phyloP scores from a whole-genome alignment of 1,139 yeast genomes.

The Blastobotrys malaysiensis region DNA sequence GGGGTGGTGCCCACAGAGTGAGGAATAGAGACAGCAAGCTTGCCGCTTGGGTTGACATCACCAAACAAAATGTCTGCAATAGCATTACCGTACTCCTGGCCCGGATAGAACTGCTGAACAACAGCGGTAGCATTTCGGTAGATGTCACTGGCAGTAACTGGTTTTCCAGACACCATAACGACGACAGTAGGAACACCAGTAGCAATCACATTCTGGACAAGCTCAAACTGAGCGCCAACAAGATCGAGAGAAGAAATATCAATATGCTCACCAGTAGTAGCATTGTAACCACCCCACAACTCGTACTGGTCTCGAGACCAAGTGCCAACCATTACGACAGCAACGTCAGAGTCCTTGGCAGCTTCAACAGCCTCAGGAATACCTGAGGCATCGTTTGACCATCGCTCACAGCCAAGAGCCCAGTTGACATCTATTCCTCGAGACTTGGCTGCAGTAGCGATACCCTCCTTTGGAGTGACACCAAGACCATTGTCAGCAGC shows the following conservation, averaged over 20 bases:
- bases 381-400: neutral
- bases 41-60: slow-evolving; percentile 56
- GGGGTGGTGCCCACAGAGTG: slow-evolving; percentile 9
- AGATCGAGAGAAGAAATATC: neutral
- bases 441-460: neutral
- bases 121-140: neutral
- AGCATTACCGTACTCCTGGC: slow-evolving; percentile 43
- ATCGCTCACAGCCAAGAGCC: neutral
- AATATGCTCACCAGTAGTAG: neutral
- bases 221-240: neutral
- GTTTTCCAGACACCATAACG: neutral
- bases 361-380: neutral
- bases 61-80: slow-evolving; percentile 54
- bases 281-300: neutral
- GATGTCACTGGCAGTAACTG: neutral
- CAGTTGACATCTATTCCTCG: neutral
- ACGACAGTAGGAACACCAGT: neutral
- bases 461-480: neutral
- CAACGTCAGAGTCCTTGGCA: neutral
- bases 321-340: neutral
- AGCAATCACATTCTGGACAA: neutral
- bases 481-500: neutral
- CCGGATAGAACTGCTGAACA: slow-evolving; percentile 16
- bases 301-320: neutral
- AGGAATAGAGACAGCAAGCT: slow-evolving; percentile 54